Percentiles rank a stretch among this genome's conserved stretches.
Evolutionary conservation across 2,329 filamentous ascomycete genomes (phyloP).

Genomic region (Scedosporium minutisporum): DNA sequence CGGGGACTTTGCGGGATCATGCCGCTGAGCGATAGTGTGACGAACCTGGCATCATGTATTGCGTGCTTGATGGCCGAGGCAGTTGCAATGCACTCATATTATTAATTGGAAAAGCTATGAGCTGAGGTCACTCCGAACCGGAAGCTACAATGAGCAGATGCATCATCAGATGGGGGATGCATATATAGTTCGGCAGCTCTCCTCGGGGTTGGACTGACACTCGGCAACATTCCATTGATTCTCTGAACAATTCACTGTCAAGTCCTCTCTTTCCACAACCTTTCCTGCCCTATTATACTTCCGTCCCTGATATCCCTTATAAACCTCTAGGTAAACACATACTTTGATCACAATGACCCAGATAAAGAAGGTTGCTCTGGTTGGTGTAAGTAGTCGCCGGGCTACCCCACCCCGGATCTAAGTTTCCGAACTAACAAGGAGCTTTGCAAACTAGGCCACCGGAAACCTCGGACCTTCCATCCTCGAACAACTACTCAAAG

Average conservation of each 20-base stretch:
- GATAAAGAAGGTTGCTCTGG: slow-evolving; percentile 27
- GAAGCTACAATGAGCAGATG: neutral
- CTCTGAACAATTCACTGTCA: neutral
- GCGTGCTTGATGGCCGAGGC: too few relatives aligned
- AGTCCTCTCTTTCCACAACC: neutral
- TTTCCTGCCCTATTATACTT: neutral
- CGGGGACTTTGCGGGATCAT: too few relatives aligned
- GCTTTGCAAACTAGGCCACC: slow-evolving; percentile 14
- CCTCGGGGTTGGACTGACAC: neutral
- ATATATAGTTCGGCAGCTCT: neutral
- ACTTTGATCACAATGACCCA: slow-evolving; percentile 8
- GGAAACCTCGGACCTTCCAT: slow-evolving; percentile 30
- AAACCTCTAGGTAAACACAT: neutral
- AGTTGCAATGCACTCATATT: too few relatives aligned
- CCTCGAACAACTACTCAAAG: slow-evolving; percentile 24
- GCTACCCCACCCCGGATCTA: neutral
- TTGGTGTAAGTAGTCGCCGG: slow-evolving; percentile 18
- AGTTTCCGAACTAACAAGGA: neutral
- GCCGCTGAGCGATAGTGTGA: too few relatives aligned
- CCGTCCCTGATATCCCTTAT: neutral
- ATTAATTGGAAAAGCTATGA: too few relatives aligned
- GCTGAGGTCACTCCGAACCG: too few relatives aligned
- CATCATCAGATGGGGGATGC: neutral
- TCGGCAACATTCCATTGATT: neutral
- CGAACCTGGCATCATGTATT: too few relatives aligned